These are phyloP conservation scores for Micractinium conductrix DNA, from an alignment of 139 green algal genomes.

Conservation along the genomic window DNA sequence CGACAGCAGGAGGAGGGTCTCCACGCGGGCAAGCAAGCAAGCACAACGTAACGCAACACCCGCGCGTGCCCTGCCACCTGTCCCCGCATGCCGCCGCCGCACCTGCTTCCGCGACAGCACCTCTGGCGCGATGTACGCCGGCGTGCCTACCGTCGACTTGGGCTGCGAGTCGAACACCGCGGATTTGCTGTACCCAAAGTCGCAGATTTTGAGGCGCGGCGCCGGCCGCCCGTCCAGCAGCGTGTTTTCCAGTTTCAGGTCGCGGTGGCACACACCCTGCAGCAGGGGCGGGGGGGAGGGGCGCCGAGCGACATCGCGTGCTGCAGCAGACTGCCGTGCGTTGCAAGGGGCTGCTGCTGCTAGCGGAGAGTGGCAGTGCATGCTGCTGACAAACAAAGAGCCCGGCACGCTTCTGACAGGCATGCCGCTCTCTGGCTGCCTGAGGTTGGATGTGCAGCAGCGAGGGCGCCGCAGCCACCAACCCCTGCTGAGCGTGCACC, in stretches of 20 bases:
- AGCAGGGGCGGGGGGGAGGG: not conserved
- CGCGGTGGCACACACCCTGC: slow-evolving; percentile 94
- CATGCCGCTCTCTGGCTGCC: no score
- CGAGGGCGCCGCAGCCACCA: no score
- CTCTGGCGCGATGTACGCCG: slow-evolving; percentile 98
- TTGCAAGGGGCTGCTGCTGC: no score
- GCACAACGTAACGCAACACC: not conserved
- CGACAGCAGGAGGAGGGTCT: not conserved
- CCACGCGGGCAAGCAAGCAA: not conserved
- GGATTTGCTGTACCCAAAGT: slow-evolving; percentile 95
- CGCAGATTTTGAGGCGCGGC: slow-evolving; percentile 96
- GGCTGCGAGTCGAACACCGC: slow-evolving; percentile 91
- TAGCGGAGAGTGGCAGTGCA: no score
- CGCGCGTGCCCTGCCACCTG: no score
- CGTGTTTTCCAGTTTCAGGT: slow-evolving; percentile 99
- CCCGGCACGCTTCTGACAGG: no score
- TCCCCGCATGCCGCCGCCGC: not conserved
- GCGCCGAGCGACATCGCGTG: no score
- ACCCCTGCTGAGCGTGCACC: no score
- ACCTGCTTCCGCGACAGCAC: slow-evolving; percentile 31
- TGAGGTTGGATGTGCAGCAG: no score
- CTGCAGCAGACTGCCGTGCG: no score
- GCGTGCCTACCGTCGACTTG: slow-evolving; percentile 99
- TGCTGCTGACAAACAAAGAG: no score
- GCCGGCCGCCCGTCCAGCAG: slow-evolving; percentile 90